phyloP scores from a whole-genome alignment of 768 basidiomycete species.

The Crucibulum laeve region DNA sequence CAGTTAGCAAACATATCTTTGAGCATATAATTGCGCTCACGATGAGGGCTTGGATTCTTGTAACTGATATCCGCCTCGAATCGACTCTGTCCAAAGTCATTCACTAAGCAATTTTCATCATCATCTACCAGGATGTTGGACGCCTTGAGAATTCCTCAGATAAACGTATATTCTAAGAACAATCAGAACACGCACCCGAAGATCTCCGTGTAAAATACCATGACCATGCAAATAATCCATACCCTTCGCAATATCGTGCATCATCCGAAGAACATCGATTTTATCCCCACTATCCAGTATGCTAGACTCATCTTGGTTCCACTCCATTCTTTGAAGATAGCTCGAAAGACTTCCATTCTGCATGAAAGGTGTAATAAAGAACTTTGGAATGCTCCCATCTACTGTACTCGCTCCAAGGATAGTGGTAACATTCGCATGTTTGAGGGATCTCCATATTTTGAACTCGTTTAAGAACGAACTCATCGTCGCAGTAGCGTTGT shows the following conservation, averaged over 20 bases:
- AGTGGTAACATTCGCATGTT: constrained; percentile 57
- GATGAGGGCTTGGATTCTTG: constrained; percentile 30
- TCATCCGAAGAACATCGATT: constrained; percentile 44
- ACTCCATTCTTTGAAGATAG: constrained; percentile 34
- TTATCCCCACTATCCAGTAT: constrained; percentile 20
- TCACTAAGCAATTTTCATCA: constrained; percentile 52
- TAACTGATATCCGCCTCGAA: constrained; percentile 43
- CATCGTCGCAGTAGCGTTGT: background rate
- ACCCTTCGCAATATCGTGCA: constrained; percentile 63
- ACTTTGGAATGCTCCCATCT: constrained; percentile 54
- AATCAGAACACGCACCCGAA: constrained; percentile 44
- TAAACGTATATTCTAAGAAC: background rate
- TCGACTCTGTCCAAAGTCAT: constrained; percentile 71
- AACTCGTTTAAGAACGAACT: constrained; percentile 31
- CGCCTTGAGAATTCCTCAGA: constrained; percentile 25
- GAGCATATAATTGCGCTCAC: constrained; percentile 25
- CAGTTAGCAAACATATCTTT: background rate
- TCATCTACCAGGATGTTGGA: constrained; percentile 67
- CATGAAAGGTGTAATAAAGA: constrained; percentile 62
- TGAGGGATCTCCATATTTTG: constrained; percentile 54
- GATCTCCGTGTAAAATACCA: constrained; percentile 64
- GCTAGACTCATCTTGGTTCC: too few species aligned
- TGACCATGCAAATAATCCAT: constrained; percentile 65
- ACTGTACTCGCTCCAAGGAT: constrained; percentile 65
- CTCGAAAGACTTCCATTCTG: constrained; percentile 47